Evolutionary conservation across 225 moss, liverwort and hornwort genomes (phyloP).

Genomic region (Marchantia polymorpha): DNA sequence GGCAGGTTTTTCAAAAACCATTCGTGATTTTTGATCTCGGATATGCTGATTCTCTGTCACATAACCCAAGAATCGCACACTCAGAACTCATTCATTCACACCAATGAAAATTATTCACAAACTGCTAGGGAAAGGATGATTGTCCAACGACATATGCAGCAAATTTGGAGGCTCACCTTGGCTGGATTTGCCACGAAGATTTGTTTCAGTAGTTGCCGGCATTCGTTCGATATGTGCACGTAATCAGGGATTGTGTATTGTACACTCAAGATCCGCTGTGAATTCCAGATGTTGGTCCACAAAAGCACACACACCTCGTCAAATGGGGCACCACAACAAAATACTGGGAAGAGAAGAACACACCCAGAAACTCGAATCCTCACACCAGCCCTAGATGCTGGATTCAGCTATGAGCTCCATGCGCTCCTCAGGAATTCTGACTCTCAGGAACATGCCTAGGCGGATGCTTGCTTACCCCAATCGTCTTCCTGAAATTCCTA

Average conservation of each 20-base stretch:
- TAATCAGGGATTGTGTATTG: conserved; percentile 97
- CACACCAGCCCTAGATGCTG: not conserved
- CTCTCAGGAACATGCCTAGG: not conserved
- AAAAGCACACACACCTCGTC: not conserved
- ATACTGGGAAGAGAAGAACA: not conserved
- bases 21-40: conserved; percentile 85
- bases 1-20: conserved; percentile 96
- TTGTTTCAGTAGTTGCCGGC: conserved; percentile 78
- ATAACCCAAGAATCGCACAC: not conserved
- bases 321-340: not conserved
- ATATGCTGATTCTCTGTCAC: conserved; percentile 77
- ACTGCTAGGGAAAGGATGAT: too few relatives aligned
- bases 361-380: not conserved
- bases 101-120: too few relatives aligned
- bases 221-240: conserved; percentile 86
- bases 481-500: conserved; percentile 86
- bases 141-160: too few relatives aligned
- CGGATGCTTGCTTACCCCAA: conserved; percentile 45
- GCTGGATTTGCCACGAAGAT: conserved; percentile 95
- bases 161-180: conserved; percentile 29
- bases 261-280: conserved; percentile 85
- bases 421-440: not conserved
- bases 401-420: not conserved
- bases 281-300: not conserved
- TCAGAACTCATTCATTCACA: not conserved